Conservation (phyloP, 768 basidiomycete genomes). For the Pisolithus albus region DNA sequence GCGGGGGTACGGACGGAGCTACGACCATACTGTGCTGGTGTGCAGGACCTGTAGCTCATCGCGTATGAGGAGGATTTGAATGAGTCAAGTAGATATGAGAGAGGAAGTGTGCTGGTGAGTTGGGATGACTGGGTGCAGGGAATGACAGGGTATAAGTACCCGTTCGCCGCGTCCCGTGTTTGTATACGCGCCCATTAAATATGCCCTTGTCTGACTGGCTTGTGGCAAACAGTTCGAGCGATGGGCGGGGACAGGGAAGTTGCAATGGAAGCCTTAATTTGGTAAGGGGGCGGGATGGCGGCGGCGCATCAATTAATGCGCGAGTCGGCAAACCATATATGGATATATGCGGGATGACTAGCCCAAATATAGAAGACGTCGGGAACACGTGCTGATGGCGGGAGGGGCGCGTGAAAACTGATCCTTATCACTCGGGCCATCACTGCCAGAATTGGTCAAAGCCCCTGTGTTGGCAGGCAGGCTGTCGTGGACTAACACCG, state of each 20-base stretch:
- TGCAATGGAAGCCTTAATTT: slow-evolving; percentile 11
- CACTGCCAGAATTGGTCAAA: too few relatives aligned
- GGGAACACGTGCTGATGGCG: slow-evolving; percentile 19
- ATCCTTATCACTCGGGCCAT: too few relatives aligned
- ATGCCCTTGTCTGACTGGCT: slow-evolving; percentile 5
- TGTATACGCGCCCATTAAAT: slow-evolving; percentile 2
- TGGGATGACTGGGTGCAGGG: slow-evolving; percentile 16
- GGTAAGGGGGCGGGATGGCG: slow-evolving; percentile 1
- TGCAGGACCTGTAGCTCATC: slow-evolving; percentile 23
- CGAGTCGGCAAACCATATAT: slow-evolving; percentile 10
- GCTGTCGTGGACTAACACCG: too few relatives aligned
- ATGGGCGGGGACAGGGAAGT: slow-evolving; percentile 26
- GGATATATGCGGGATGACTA: slow-evolving; percentile 14
- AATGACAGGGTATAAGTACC: slow-evolving; percentile 23
- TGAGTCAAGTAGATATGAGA: too few relatives aligned
- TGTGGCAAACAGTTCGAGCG: slow-evolving; percentile 4
- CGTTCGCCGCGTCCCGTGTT: slow-evolving; percentile 15
- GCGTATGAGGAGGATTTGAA: not conserved
- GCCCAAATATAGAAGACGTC: slow-evolving; percentile 12
- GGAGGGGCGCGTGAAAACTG: slow-evolving; percentile 3
- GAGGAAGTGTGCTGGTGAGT: not conserved
- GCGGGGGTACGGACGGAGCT: slow-evolving; percentile 9
- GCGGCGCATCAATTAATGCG: slow-evolving; percentile 5
- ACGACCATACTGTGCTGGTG: slow-evolving; percentile 6
- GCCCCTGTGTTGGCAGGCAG: too few relatives aligned